Evolutionary conservation across 2,329 filamentous ascomycete species (phyloP), one percentile per base, ranked within the genome.

Genomic region (Tolypocladium capitatum): DNA sequence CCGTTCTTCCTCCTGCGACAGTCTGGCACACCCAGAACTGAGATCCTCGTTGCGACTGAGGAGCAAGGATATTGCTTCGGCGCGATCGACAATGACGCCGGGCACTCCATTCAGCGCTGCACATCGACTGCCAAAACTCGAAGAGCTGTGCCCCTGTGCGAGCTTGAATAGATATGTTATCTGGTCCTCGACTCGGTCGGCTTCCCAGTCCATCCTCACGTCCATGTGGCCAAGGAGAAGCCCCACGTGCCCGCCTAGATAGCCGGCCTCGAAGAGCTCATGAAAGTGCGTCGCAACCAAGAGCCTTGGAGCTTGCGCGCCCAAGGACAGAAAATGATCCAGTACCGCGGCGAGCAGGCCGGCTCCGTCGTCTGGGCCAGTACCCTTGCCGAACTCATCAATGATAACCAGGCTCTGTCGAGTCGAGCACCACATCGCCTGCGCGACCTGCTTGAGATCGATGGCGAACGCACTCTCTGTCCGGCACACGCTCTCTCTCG

Each of bases 31-130:
- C 20, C 81, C 77, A 30, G 79, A 74, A 6, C 83, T 76, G 2
- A 97, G 69, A 61, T 94, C 86, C 58, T 91, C 84, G 7, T 88
- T 86, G 45, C 74, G 77, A 16, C 79, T 77, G 32, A 84, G 71
- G 16, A 92, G 68, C 7, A 78, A 63, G 21, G 84, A 78, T 33
- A 98, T 73, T 8, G 82, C 75, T 53, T 88, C 83, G 0, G 91
- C 89, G 48, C 90, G 78, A 16, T 83, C 69, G 7, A 96, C 75
- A 10, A 97, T 77, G 5, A 75, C 72, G 18, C 67, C 59, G 30
- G 87, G 82, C 14, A 98, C 80, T 1, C 90, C 90, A 57, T 94
- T 96, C 63, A 94, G 77, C 4, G 81, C 81, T 28, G 92, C 92
- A 60, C 92, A 97, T 64, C 78, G 76, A 28, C 82, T 86, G 1